phyloP scores from a whole-genome alignment of 2,329 filamentous ascomycete species.

The Pseudomassariella vexata region DNA sequence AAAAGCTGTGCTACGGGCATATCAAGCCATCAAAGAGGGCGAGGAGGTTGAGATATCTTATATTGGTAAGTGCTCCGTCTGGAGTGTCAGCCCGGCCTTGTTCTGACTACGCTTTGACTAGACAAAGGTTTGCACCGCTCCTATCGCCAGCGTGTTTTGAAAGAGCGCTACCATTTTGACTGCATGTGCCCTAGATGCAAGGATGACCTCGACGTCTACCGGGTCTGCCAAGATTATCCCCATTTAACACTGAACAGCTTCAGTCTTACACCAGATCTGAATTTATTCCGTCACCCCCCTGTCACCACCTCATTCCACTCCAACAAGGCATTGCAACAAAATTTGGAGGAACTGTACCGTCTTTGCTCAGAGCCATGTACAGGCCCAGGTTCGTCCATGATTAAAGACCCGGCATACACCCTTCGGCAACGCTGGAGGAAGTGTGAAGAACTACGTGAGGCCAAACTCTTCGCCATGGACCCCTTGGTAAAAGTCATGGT shows the following conservation, averaged over 20 bases:
- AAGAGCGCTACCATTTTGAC: constrained; percentile 42
- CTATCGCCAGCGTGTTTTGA: constrained; percentile 36
- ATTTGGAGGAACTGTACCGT: constrained; percentile 24
- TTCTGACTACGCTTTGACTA: too few relatives aligned
- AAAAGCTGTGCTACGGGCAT: constrained; percentile 43
- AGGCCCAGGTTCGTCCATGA: neutral
- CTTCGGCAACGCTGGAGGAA: constrained; percentile 29
- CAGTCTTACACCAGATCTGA: constrained; percentile 37
- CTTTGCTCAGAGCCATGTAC: constrained; percentile 16
- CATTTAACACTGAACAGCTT: constrained; percentile 36
- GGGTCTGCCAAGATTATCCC: constrained; percentile 38
- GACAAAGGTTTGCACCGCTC: constrained; percentile 34
- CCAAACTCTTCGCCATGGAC: constrained; percentile 40
- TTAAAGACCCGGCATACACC: constrained; percentile 12
- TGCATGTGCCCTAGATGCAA: constrained; percentile 46
- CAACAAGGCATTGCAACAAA: constrained; percentile 10
- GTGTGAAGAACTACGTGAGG: constrained; percentile 30
- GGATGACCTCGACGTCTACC: constrained; percentile 47
- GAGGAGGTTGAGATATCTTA: constrained; percentile 59
- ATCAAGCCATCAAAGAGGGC: constrained; percentile 39
- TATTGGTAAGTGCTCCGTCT: constrained; percentile 49
- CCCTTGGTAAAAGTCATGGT: constrained; percentile 40
- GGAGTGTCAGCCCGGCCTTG: too few relatives aligned
- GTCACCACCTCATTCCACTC: constrained; percentile 21
- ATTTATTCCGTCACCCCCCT: constrained; percentile 23